Evolutionary conservation across 257 asterid species (phyloP).

Genomic region (Ilex aquifolium): DNA sequence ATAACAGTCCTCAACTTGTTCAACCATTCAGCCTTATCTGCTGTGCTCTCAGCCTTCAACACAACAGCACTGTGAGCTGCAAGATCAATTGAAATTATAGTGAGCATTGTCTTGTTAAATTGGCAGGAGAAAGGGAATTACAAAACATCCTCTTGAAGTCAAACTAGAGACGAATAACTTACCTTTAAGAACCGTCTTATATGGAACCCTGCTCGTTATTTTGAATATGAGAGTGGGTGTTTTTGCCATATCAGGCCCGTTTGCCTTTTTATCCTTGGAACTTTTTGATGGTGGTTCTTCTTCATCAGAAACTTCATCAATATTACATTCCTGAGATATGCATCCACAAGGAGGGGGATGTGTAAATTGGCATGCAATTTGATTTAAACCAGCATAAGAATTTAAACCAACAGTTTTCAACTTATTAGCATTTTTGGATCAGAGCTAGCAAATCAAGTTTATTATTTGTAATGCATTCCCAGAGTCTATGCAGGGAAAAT

Average conservation of each 20-base stretch:
- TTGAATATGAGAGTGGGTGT: slow-evolving; percentile 75
- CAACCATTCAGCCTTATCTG: slow-evolving; percentile 27
- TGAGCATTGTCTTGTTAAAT: no score
- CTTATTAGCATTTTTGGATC: neutral
- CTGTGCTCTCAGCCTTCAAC: slow-evolving; percentile 28
- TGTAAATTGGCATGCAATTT: neutral
- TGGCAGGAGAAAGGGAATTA: neutral
- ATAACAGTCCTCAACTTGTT: slow-evolving; percentile 22
- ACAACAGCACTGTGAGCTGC: slow-evolving; percentile 30
- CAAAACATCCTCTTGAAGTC: neutral
- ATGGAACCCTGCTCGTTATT: slow-evolving; percentile 80
- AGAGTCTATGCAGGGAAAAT: neutral
- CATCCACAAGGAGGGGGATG: neutral
- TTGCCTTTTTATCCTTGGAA: slow-evolving; percentile 90
- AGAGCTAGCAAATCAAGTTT: neutral
- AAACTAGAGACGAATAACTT: neutral
- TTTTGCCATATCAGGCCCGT: slow-evolving; percentile 69
- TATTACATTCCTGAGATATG: slow-evolving; percentile 69
- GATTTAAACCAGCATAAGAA: neutral
- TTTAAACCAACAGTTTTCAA: neutral
- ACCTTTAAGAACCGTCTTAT: slow-evolving; percentile 94
- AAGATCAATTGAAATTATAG: slow-evolving; percentile 10
- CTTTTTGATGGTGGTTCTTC: slow-evolving; percentile 85
- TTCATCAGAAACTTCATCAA: slow-evolving; percentile 81
- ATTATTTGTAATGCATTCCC: neutral